Conservation (phyloP, 2,329 filamentous ascomycete species). For the Paracorniculantispora psalliotae region DNA sequence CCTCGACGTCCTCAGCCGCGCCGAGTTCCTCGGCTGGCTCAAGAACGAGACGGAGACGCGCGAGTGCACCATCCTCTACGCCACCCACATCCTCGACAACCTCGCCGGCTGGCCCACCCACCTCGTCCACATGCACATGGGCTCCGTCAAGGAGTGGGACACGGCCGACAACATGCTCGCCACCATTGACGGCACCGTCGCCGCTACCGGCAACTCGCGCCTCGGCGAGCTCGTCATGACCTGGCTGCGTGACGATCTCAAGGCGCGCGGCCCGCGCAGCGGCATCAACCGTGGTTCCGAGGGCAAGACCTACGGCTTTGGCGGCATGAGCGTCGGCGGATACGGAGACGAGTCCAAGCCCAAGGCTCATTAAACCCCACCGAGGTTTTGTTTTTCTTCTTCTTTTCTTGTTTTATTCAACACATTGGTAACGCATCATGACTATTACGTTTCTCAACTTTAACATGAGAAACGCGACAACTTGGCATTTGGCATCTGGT, state of each 20-base stretch:
- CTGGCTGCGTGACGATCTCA: conserved; percentile 80
- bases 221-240: conserved; percentile 81
- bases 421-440: conserved; percentile 5
- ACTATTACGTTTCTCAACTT: background rate
- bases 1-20: conserved; percentile 78
- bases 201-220: conserved; percentile 64
- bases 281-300: conserved; percentile 51
- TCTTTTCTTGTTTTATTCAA: conserved; percentile 10
- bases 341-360: conserved; percentile 51
- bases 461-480: conserved; percentile 7
- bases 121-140: conserved; percentile 91
- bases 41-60: conserved; percentile 79
- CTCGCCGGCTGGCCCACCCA: conserved; percentile 92
- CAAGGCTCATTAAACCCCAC: conserved; percentile 26
- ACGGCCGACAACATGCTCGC: conserved; percentile 64
- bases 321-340: conserved; percentile 48
- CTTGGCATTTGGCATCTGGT: background rate
- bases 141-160: conserved; percentile 83
- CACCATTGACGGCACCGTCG: conserved; percentile 36
- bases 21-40: conserved; percentile 80
- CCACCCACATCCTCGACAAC: conserved; percentile 95
- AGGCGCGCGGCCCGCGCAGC: conserved; percentile 71
- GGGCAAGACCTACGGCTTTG: conserved; percentile 57
- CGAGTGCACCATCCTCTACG: conserved; percentile 90
- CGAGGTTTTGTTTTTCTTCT: conserved; percentile 2